phyloP scores from a whole-genome alignment of 2,329 filamentous ascomycete genomes.

The Trichoderma koningiopsis region DNA sequence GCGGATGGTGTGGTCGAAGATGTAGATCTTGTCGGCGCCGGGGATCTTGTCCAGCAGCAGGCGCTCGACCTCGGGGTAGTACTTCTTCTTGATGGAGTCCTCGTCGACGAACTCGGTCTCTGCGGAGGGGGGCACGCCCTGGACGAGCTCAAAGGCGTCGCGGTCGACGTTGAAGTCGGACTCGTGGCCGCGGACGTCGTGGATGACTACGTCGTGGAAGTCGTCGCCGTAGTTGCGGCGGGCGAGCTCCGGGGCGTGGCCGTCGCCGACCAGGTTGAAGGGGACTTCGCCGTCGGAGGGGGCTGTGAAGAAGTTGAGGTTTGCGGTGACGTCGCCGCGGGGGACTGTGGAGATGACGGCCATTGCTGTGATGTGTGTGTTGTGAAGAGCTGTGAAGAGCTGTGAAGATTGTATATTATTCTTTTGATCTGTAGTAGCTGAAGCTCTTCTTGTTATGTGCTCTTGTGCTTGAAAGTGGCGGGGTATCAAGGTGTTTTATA shows the following conservation, averaged over 20 bases:
- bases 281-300: conserved; percentile 62
- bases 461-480: not conserved
- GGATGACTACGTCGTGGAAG: conserved; percentile 58
- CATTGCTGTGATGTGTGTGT: conserved; percentile 35
- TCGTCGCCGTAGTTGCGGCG: conserved; percentile 65
- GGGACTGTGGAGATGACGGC: conserved; percentile 47
- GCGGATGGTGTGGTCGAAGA: conserved; percentile 92
- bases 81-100: conserved; percentile 66
- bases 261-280: conserved; percentile 68
- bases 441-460: not conserved
- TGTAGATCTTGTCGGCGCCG: conserved; percentile 64
- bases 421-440: not conserved
- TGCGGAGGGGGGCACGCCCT: conserved; percentile 55
- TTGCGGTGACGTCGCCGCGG: conserved; percentile 62
- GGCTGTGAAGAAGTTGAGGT: conserved; percentile 66
- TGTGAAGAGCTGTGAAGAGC: not conserved
- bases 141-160: conserved; percentile 72
- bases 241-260: conserved; percentile 57
- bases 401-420: not conserved
- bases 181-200: conserved; percentile 75
- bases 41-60: conserved; percentile 69
- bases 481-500: not conserved
- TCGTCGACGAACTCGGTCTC: conserved; percentile 65
- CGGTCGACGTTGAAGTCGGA: conserved; percentile 66
- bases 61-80: conserved; percentile 82